phyloP scores from a whole-genome alignment of 179 eudicot species.

The Actinidia arguta region DNA sequence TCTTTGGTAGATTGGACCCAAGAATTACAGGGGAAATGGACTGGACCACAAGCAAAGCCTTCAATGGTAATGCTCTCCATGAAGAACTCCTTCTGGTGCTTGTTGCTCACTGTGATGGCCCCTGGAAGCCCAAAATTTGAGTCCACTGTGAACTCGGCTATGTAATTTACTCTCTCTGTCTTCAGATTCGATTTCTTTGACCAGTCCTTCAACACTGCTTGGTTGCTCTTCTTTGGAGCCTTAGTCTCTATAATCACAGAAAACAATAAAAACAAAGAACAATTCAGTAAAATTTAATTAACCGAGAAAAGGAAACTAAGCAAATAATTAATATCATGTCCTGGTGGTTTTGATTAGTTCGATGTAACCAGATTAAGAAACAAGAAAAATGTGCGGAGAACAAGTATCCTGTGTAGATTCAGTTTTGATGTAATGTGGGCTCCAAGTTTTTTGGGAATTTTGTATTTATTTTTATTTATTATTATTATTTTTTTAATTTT shows the following conservation, averaged over 20 bases:
- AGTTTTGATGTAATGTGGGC: too few relatives aligned
- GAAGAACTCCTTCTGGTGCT: constrained; percentile 86
- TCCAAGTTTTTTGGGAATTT: too few relatives aligned
- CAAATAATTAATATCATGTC: too few relatives aligned
- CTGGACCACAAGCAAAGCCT: constrained; percentile 87
- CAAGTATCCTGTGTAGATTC: too few relatives aligned
- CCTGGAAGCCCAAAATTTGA: constrained; percentile 84
- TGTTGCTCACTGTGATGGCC: constrained; percentile 76
- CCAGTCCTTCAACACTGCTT: constrained; percentile 84
- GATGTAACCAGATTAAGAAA: too few relatives aligned
- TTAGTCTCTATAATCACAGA: constrained; percentile 54
- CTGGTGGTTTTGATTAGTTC: too few relatives aligned
- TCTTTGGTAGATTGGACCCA: constrained; percentile 86
- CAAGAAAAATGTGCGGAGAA: too few relatives aligned
- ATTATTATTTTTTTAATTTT: too few relatives aligned
- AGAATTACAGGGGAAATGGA: constrained; percentile 93
- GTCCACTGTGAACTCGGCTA: constrained; percentile 78
- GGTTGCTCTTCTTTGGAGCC: constrained; percentile 73
- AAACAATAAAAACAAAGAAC: not conserved
- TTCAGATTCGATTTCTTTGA: constrained; percentile 81
- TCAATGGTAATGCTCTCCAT: constrained; percentile 81
- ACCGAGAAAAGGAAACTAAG: too few relatives aligned
- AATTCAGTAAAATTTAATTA: not conserved
- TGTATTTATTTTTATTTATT: too few relatives aligned
- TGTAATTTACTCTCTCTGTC: constrained; percentile 83